Percentiles rank a stretch among this genome's conserved stretches.
These are phyloP conservation scores for Nitzschia sp. DNA, from an alignment of 108 stramenopile species.

Conservation along the genomic window DNA sequence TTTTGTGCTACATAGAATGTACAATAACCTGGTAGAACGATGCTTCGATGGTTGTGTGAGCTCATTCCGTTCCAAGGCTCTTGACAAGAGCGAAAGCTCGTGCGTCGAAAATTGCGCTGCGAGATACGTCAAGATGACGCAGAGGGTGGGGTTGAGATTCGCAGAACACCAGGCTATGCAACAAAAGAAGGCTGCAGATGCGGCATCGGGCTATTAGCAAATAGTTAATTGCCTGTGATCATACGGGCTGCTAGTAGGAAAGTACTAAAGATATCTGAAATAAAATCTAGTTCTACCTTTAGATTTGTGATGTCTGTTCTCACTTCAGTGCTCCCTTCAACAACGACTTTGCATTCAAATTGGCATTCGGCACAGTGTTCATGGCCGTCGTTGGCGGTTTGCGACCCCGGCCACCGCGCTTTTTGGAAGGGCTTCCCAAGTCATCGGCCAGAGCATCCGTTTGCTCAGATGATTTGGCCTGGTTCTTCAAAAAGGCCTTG, in stretches of 20 bases:
- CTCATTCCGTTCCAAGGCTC: constrained; percentile 83
- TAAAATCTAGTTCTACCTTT: too few species aligned
- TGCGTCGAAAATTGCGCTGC: constrained; percentile 68
- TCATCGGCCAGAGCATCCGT: constrained; percentile 18
- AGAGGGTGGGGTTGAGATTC: constrained; percentile 86
- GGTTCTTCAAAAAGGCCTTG: constrained; percentile 46
- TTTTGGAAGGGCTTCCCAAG: constrained; percentile 25
- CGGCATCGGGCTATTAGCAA: constrained; percentile 36
- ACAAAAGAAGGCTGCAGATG: constrained; percentile 77
- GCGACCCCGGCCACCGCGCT: constrained; percentile 68
- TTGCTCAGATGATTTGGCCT: constrained; percentile 15
- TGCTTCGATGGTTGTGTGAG: constrained; percentile 81
- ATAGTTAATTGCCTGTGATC: neutral
- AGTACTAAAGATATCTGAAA: neutral
- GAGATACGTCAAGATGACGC: constrained; percentile 88
- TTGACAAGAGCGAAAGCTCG: constrained; percentile 74
- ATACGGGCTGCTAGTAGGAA: neutral
- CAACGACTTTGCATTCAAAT: constrained; percentile 63
- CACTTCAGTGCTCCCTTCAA: constrained; percentile 24
- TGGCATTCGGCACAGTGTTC: constrained; percentile 77
- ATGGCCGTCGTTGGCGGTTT: constrained; percentile 83
- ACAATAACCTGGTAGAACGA: constrained; percentile 80
- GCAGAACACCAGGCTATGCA: constrained; percentile 91
- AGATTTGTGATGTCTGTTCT: neutral
- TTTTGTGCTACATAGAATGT: constrained; percentile 64